phyloP scores from a whole-genome alignment of 495 filamentous ascomycete species.

The Xylaria bambusicola region DNA sequence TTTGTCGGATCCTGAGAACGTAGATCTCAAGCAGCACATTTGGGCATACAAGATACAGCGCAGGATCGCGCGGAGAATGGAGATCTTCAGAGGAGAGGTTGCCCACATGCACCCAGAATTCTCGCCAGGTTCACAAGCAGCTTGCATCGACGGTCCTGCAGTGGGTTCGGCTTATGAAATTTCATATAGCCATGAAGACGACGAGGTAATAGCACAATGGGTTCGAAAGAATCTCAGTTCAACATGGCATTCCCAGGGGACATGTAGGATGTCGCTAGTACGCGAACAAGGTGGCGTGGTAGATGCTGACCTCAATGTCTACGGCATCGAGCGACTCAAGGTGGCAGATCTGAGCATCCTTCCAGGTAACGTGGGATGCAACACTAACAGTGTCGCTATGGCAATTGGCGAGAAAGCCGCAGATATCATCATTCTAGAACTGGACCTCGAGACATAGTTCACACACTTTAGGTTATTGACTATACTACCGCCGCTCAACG shows the following conservation, averaged over 20 bases:
- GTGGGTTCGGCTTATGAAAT: too few relatives aligned
- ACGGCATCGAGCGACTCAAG: slow-evolving; percentile 47
- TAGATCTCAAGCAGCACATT: slow-evolving; percentile 37
- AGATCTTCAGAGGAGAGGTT: slow-evolving; percentile 47
- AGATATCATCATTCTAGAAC: not conserved
- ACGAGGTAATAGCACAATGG: slow-evolving; percentile 40
- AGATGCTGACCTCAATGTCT: slow-evolving; percentile 37
- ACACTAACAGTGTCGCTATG: slow-evolving; percentile 36
- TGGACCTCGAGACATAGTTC: too few relatives aligned
- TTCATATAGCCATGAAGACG: too few relatives aligned
- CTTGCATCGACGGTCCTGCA: slow-evolving; percentile 12
- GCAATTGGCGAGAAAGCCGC: not conserved
- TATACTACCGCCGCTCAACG: too few relatives aligned
- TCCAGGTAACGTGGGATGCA: slow-evolving; percentile 57
- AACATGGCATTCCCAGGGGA: slow-evolving; percentile 47
- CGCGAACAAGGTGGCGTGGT: not conserved
- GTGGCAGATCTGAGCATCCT: slow-evolving; percentile 48
- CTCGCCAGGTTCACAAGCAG: slow-evolving; percentile 31
- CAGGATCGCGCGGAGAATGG: slow-evolving; percentile 49
- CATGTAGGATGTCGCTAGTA: not conserved
- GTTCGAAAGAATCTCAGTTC: slow-evolving; percentile 41
- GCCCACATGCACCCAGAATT: slow-evolving; percentile 46
- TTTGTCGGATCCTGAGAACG: slow-evolving; percentile 34
- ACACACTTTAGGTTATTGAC: too few relatives aligned
- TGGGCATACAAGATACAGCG: slow-evolving; percentile 46